Conservation (phyloP, 306 rosid genomes). For the Parietaria judaica region DNA sequence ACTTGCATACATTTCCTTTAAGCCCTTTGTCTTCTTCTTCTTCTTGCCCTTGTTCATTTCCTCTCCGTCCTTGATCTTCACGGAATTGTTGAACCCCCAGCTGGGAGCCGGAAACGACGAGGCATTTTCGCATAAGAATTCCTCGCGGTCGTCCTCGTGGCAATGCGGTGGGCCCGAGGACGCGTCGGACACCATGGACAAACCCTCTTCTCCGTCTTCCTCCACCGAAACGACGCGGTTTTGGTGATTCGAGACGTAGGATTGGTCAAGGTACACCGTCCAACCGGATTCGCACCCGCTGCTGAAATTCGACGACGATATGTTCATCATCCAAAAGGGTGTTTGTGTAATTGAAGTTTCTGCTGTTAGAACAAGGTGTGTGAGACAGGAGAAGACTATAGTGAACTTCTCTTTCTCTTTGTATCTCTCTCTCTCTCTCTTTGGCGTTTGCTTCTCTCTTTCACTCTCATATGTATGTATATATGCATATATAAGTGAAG, state of each 20-base stretch:
- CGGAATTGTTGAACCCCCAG: constrained; percentile 19
- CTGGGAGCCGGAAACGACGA: constrained; percentile 20
- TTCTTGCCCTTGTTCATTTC: not conserved
- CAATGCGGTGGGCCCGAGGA: constrained; percentile 83
- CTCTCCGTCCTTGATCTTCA: constrained; percentile 20
- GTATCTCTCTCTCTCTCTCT: constrained; percentile 7
- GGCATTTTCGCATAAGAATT: constrained; percentile 29
- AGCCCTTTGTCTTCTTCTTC: constrained; percentile 24
- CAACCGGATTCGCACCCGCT: constrained; percentile 87
- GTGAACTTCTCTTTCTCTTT: constrained; percentile 17
- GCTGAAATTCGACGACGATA: constrained; percentile 48
- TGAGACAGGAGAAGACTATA: not conserved
- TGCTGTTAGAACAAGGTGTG: not conserved
- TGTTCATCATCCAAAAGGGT: constrained; percentile 34
- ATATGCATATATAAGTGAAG: constrained; percentile 26
- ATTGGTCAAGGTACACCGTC: constrained; percentile 75
- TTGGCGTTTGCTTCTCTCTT: not conserved
- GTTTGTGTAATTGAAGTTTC: not conserved
- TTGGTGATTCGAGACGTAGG: constrained; percentile 26
- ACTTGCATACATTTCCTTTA: constrained; percentile 33
- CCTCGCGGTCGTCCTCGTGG: constrained; percentile 31
- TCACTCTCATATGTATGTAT: not conserved
- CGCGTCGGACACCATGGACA: constrained; percentile 90
- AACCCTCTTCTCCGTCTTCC: constrained; percentile 43
- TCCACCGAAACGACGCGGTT: constrained; percentile 25